phyloP scores from a whole-genome alignment of 768 basidiomycete species.

The Boletus subcaerulescens region DNA sequence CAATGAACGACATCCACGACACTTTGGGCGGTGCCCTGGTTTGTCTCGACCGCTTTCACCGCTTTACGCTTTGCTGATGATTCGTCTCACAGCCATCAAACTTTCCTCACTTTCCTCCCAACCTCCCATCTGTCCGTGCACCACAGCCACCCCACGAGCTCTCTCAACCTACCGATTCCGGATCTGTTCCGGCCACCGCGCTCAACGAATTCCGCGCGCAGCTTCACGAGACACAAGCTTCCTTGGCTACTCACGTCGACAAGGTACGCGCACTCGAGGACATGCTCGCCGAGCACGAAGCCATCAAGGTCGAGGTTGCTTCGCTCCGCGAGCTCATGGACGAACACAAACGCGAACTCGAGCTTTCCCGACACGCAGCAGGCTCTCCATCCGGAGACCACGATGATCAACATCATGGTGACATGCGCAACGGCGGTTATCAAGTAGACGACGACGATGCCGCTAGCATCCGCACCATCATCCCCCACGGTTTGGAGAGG shows the following conservation, averaged over 20 bases:
- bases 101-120: constrained; percentile 59
- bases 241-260: constrained; percentile 74
- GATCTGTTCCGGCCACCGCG: constrained; percentile 21
- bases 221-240: constrained; percentile 78
- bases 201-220: constrained; percentile 75
- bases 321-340: constrained; percentile 72
- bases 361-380: constrained; percentile 19
- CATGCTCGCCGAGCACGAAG: constrained; percentile 81
- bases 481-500: constrained; percentile 64
- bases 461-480: constrained; percentile 67
- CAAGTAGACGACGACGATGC: constrained; percentile 67
- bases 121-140: constrained; percentile 64
- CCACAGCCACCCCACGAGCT: constrained; percentile 22
- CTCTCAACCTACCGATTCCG: constrained; percentile 27
- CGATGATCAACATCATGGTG: constrained; percentile 16
- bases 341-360: constrained; percentile 53
- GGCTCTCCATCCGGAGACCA: constrained; percentile 26
- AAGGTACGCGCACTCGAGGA: constrained; percentile 81
- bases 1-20: constrained; percentile 91
- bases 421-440: constrained; percentile 17
- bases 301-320: constrained; percentile 73
- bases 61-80: background rate
- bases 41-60: constrained; percentile 27
- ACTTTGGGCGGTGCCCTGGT: constrained; percentile 83
- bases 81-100: constrained; percentile 49